phyloP scores from a whole-genome alignment of 1,139 yeast species.

The Saccharomyces hybrid region DNA sequence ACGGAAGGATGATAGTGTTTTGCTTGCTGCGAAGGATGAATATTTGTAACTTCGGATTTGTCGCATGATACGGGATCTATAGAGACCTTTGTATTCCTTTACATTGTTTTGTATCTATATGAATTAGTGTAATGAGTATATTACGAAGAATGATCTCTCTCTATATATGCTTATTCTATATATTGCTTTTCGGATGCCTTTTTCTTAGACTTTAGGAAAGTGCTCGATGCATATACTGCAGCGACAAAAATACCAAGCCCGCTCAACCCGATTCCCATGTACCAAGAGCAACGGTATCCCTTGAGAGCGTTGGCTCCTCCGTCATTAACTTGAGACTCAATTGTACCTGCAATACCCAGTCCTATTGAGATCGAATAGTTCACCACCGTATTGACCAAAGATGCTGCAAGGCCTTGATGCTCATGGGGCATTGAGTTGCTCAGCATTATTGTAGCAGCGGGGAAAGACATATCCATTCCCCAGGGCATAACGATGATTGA shows the following conservation, averaged over 20 bases:
- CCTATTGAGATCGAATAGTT: constrained; percentile 60
- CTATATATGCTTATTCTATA: not conserved
- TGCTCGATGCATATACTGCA: not conserved
- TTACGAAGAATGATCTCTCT: not conserved
- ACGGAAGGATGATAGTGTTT: not conserved
- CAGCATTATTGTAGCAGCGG: constrained; percentile 50
- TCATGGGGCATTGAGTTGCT: constrained; percentile 44
- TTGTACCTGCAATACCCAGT: constrained; percentile 58
- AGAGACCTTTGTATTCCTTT: not conserved
- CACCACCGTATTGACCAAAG: constrained; percentile 52
- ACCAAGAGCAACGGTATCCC: not conserved
- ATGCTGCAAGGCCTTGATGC: constrained; percentile 60
- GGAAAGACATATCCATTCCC: constrained; percentile 63
- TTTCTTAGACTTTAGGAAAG: not conserved
- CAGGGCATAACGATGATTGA: constrained; percentile 42
- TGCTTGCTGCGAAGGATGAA: not conserved
- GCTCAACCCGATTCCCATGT: not conserved
- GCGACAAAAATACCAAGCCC: not conserved
- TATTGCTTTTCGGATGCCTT: not conserved
- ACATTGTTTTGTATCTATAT: not conserved
- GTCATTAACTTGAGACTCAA: constrained; percentile 35
- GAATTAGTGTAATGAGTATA: not conserved
- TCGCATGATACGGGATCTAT: not conserved
- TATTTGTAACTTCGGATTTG: not conserved
- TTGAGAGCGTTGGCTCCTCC: not conserved